Evolutionary conservation across 768 basidiomycete species (phyloP).

Genomic region (Pleurotus djamor): DNA sequence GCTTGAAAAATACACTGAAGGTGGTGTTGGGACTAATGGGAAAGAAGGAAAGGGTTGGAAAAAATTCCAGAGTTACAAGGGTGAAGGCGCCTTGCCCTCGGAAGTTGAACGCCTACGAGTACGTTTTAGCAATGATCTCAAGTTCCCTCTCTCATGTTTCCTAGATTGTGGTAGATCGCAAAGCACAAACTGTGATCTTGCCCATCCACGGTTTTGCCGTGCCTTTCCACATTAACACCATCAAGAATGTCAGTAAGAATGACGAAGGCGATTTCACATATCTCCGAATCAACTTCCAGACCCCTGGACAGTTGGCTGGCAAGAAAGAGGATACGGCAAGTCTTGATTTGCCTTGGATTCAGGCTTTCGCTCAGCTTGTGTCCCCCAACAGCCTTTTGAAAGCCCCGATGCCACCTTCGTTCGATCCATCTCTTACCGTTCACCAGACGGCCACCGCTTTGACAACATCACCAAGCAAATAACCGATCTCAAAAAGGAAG

Average conservation of each 20-base stretch:
- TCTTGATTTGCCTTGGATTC: background rate
- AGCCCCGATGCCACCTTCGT: slow-evolving; percentile 96
- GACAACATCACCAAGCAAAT: slow-evolving; percentile 89
- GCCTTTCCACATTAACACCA: slow-evolving; percentile 97
- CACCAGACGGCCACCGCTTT: slow-evolving; percentile 86
- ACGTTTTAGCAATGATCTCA: slow-evolving; percentile 22
- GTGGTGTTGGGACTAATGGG: slow-evolving; percentile 67
- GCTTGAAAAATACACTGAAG: slow-evolving; percentile 79
- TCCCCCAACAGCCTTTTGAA: slow-evolving; percentile 75
- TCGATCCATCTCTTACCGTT: slow-evolving; percentile 92
- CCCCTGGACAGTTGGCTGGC: slow-evolving; percentile 94
- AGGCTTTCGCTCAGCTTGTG: slow-evolving; percentile 5
- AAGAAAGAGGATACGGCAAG: slow-evolving; percentile 97
- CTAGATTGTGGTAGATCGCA: slow-evolving; percentile 90
- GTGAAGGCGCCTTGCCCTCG: slow-evolving; percentile 86
- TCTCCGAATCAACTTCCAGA: slow-evolving; percentile 97
- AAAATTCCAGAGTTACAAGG: slow-evolving; percentile 94
- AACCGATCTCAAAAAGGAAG: slow-evolving; percentile 93
- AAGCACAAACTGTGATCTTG: slow-evolving; percentile 84
- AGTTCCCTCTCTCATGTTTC: background rate
- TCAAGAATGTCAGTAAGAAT: slow-evolving; percentile 97
- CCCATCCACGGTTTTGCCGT: slow-evolving; percentile 96
- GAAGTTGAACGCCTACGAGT: slow-evolving; percentile 82
- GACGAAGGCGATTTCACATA: slow-evolving; percentile 96
- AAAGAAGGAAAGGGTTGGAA: slow-evolving; percentile 95